These are phyloP conservation scores for Pseudohyphozyma bogoriensis DNA, from an alignment of 768 basidiomycete species.

Conservation along the genomic window DNA sequence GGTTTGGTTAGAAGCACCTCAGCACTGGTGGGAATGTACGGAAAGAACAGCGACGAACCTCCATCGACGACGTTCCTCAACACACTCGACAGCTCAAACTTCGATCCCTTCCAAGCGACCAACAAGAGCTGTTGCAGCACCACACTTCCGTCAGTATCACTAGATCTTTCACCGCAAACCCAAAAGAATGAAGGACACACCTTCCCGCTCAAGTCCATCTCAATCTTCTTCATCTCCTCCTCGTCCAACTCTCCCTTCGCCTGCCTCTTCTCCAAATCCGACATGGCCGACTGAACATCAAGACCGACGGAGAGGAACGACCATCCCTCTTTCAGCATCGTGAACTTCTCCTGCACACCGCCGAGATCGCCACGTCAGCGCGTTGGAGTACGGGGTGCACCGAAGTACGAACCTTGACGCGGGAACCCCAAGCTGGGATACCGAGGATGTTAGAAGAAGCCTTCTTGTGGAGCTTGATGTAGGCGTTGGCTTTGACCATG, in stretches of 20 bases:
- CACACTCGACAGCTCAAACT: conserved; percentile 87
- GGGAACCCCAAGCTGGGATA: conserved; percentile 74
- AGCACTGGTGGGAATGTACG: not conserved
- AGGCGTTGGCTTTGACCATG: conserved; percentile 79
- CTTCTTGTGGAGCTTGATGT: conserved; percentile 82
- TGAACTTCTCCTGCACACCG: too few relatives aligned
- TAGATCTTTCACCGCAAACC: not conserved
- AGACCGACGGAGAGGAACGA: conserved; percentile 91
- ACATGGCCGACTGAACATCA: conserved; percentile 67
- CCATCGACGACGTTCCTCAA: conserved; percentile 52
- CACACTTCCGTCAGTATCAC: not conserved
- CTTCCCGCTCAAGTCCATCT: conserved; percentile 88
- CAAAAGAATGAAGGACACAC: conserved; percentile 39
- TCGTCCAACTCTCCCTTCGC: conserved; percentile 77
- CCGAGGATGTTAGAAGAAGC: conserved; percentile 42
- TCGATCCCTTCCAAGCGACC: conserved; percentile 94
- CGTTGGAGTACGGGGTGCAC: conserved; percentile 42
- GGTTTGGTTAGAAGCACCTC: not conserved
- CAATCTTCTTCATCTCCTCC: conserved; percentile 72
- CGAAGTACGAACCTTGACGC: conserved; percentile 53
- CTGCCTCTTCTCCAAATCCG: conserved; percentile 86
- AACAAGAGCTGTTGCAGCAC: conserved; percentile 59
- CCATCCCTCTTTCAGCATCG: conserved; percentile 81
- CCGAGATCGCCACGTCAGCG: conserved; percentile 80
- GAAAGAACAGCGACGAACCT: conserved; percentile 13